Base-by-base conservation (phyloP, 305 asterid species). In the Rubia peregrina region DNA sequence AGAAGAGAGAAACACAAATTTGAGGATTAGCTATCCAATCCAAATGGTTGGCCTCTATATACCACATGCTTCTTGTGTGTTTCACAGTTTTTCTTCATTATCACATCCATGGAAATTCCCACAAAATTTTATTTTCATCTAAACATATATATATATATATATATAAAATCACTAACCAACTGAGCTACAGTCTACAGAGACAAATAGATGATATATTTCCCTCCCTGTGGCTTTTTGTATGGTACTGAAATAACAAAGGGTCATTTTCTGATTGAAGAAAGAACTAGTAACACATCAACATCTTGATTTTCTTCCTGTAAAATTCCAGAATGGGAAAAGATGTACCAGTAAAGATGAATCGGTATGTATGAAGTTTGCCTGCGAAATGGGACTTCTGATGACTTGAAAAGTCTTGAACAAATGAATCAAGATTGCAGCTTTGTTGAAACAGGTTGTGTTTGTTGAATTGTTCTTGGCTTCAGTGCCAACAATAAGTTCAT, bases 21-120 rank as follows among this genome's bases (percentile, higher is more conserved):
- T 73, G 79, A 76, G 81, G 95, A 90, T 90, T 82, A 76, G 88
- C 55, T 72, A 88, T 85, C 93, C 89, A 74, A 80, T 81, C 68
- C 76, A 80, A 87, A 75, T 79, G 82, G 80, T 71, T 73, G 82
- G 77, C 73, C 74, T 86, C 82, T 80, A 79, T 80, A 78, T 71
- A 73, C 90, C 91, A 81, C 92, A 84, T 68, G 73, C 83, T 17
- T 72, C 81, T 48, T 73, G 65, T 82, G 90, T 83, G 90, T 71
- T 81, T 81, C 92, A 67, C 70, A 83, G 71, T 75, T 71, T 69
- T 65, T 78, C 90, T 82, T 70, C 82, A 71, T 81, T 81, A 80
- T 85, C 85, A 67, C 73, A 67, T 48, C 73, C 36, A 46, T 61
- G 30, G 16, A 71, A 69, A n/a, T 44, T 40, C 44, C 65, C 64